These are phyloP conservation scores for Dendrocalamus latiflorus DNA, from an alignment of 202 grass and related monocot species.

Conservation along the genomic window DNA sequence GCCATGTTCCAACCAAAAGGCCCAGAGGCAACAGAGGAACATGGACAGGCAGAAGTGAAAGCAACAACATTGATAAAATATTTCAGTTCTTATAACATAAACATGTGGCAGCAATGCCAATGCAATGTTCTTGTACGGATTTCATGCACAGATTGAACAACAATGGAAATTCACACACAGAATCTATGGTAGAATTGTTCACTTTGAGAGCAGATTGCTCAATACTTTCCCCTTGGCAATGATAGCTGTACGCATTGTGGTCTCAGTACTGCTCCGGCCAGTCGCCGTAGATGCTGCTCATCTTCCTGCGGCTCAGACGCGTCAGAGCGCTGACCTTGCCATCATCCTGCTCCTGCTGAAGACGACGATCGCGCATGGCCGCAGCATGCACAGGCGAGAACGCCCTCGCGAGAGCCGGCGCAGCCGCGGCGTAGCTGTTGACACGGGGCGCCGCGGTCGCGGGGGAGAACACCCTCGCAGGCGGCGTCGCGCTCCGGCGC, in stretches of 20 bases:
- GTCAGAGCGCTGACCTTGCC: not conserved
- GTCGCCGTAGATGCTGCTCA: slow-evolving; percentile 47
- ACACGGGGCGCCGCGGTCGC: not conserved
- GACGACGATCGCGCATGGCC: not conserved
- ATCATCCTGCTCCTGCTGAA: not conserved
- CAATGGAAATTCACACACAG: not conserved
- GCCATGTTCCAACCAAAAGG: not conserved
- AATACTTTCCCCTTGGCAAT: not conserved
- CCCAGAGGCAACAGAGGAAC: not conserved
- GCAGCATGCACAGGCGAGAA: not conserved
- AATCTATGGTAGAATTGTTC: not conserved
- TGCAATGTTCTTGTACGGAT: not conserved
- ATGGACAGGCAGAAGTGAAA: not conserved
- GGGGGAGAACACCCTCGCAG: not conserved
- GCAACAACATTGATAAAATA: not conserved
- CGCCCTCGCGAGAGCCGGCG: not conserved
- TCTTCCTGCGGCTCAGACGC: slow-evolving; percentile 22
- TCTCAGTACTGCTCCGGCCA: slow-evolving; percentile 21
- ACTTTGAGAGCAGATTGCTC: not conserved
- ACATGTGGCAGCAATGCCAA: not conserved
- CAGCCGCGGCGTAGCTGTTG: not conserved
- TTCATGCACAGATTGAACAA: slow-evolving; percentile 9
- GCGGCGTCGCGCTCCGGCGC: not conserved
- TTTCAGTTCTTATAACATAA: not conserved
- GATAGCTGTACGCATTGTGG: not conserved